These are phyloP conservation scores for Solanum sitiens DNA, from an alignment of 257 asterid species.

Conservation along the genomic window DNA sequence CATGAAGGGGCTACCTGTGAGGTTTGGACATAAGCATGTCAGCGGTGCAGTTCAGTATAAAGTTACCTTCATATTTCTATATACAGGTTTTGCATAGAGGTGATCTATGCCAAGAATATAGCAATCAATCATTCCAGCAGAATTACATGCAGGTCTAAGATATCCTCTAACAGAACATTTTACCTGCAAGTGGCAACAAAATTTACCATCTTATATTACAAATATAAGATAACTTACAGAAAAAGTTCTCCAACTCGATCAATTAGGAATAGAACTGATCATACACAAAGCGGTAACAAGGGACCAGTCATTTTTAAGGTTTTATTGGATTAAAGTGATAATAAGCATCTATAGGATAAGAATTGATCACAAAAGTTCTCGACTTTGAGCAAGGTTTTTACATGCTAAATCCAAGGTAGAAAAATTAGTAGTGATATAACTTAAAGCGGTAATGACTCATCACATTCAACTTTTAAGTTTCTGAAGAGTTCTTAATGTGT, in stretches of 20 bases:
- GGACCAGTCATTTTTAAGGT: background rate
- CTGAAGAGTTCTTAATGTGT: background rate
- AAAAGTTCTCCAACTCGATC: background rate
- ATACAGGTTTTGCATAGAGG: conserved; percentile 63
- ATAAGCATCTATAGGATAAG: background rate
- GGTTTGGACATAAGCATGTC: background rate
- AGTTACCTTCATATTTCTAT: conserved; percentile 63
- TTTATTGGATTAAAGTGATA: background rate
- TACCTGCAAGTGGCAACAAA: conserved; percentile 31
- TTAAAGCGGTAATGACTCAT: background rate
- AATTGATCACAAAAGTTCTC: background rate
- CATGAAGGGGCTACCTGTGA: background rate
- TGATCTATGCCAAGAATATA: conserved; percentile 56
- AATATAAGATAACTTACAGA: background rate
- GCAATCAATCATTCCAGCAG: conserved; percentile 89
- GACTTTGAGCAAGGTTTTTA: background rate
- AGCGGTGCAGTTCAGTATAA: background rate
- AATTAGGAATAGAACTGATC: background rate
- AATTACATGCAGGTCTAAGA: conserved; percentile 74
- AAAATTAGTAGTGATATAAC: background rate
- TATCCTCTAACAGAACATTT: conserved; percentile 77
- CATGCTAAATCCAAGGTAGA: background rate
- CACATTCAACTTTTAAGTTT: background rate
- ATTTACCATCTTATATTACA: background rate
- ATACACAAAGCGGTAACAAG: background rate